Base-by-base conservation (phyloP, 371 early-diverging fungal genomes). In the Actinomucor elegans region DNA sequence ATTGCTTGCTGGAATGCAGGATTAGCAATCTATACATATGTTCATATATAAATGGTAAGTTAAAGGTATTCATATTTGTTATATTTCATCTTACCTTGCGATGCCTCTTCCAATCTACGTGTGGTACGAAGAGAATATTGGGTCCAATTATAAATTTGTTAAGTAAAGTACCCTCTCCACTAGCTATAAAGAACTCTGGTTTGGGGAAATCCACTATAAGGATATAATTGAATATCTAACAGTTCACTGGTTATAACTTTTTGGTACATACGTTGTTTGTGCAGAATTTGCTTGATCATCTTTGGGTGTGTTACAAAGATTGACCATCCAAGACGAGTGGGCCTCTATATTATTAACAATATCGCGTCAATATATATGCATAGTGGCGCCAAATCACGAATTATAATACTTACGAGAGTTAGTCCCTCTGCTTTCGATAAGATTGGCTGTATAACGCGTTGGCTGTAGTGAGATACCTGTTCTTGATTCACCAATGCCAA, bases 1-100 rank as follows among this genome's bases (percentile, higher is more conserved):
- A 66, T 52, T 1, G 60, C 55, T 21, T 61, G 45, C 32, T 64
- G 73, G 32, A 72, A 72, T 23, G 71, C 67, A 9, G 71, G 71
- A 41, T 70, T 70, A 1, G 67, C 65, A 14, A 66, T 45, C 64
- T 61, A n/a, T n/a, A n/a, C n/a, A n/a, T n/a, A n/a, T n/a, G n/a
- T n/a, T n/a, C n/a, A n/a, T n/a, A n/a, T n/a, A n/a, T n/a, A n/a
- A n/a, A n/a, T n/a, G n/a, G n/a, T n/a, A n/a, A n/a, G n/a, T n/a
- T n/a, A n/a, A n/a, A n/a, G n/a, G n/a, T n/a, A n/a, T n/a, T n/a
- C n/a, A n/a, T n/a, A n/a, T n/a, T n/a, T n/a, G n/a, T n/a, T n/a
- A n/a, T n/a, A n/a, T n/a, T n/a, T n/a, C n/a, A n/a, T n/a, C n/a
- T n/a, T n/a, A n/a, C 43, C 15, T 43, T 43, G 5, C 43, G 43